Conservation (phyloP, 305 asterid species). For the Fraxinus nigra region DNA sequence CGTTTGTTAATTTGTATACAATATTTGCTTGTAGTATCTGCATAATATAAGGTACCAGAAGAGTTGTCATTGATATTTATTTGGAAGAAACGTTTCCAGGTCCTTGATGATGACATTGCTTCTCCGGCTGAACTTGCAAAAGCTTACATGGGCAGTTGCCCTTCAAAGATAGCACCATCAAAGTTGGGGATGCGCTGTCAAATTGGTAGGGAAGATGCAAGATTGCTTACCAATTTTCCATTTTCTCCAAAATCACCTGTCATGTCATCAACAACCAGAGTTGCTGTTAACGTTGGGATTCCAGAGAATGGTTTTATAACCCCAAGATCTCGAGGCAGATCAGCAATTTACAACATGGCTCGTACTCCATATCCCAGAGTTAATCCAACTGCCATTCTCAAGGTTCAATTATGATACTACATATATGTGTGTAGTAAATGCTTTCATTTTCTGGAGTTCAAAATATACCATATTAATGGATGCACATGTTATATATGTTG, state of each 20-base stretch:
- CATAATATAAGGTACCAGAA: background rate
- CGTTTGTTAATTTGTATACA: background rate
- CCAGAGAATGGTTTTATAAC: constrained; percentile 57
- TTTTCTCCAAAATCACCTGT: constrained; percentile 46
- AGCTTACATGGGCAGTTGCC: constrained; percentile 75
- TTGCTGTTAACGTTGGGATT: constrained; percentile 38
- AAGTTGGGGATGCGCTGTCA: constrained; percentile 49
- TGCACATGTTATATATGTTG: background rate
- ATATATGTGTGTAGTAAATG: background rate
- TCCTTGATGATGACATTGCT: constrained; percentile 52
- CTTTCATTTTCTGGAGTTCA: background rate
- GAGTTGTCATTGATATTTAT: constrained; percentile 15
- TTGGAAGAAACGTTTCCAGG: constrained; percentile 44
- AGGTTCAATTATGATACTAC: constrained; percentile 30
- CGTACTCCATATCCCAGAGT: constrained; percentile 59
- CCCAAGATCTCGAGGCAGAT: constrained; percentile 74
- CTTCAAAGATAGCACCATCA: constrained; percentile 67
- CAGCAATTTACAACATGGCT: constrained; percentile 63
- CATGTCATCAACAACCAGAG: constrained; percentile 36
- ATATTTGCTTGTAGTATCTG: constrained; percentile 9
- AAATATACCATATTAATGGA: constrained; percentile 2
- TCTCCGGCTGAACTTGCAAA: constrained; percentile 87
- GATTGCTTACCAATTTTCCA: constrained; percentile 31
- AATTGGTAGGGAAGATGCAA: constrained; percentile 42
- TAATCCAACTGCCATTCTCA: constrained; percentile 34